phyloP scores from a whole-genome alignment of 1,284 basidiomycete genomes.

The Cryptococcus sp. region DNA sequence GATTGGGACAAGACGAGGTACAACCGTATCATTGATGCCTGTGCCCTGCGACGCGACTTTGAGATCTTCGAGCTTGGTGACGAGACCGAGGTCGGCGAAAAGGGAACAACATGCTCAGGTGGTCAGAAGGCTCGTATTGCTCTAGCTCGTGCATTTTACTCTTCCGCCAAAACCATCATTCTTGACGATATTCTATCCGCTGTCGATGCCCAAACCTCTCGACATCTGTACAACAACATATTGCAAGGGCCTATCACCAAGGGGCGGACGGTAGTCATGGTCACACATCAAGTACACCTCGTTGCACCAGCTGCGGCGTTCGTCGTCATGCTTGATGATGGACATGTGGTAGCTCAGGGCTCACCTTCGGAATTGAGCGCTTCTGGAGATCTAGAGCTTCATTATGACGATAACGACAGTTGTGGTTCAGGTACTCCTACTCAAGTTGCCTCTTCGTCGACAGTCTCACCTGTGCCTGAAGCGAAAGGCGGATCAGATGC shows the following conservation, averaged over 20 bases:
- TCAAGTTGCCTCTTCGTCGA: conserved; percentile 16
- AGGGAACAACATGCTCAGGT: conserved; percentile 57
- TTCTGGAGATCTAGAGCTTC: conserved; percentile 27
- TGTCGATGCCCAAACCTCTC: conserved; percentile 56
- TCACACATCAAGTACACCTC: conserved; percentile 59
- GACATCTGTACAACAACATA: conserved; percentile 45
- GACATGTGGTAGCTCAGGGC: conserved; percentile 40
- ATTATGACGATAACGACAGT: conserved; percentile 10
- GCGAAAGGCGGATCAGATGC: neutral
- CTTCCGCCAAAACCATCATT: conserved; percentile 46
- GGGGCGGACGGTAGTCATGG: conserved; percentile 56
- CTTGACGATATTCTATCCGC: conserved; percentile 51
- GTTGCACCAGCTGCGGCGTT: conserved; percentile 55
- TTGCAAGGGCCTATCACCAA: conserved; percentile 50
- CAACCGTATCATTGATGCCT: conserved; percentile 55
- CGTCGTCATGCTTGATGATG: conserved; percentile 49
- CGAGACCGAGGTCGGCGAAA: conserved; percentile 61
- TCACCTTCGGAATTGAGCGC: conserved; percentile 38
- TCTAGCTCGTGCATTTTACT: conserved; percentile 51
- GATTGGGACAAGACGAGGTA: conserved; percentile 54
- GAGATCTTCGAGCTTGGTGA: conserved; percentile 59
- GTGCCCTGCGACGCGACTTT: conserved; percentile 58
- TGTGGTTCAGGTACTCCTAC: neutral
- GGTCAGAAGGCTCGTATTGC: conserved; percentile 53
- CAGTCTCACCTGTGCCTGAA: neutral